These are phyloP conservation scores for Nannizziopsis arthrosporioides DNA, from an alignment of 2,329 filamentous ascomycete genomes.

Conservation along the genomic window DNA sequence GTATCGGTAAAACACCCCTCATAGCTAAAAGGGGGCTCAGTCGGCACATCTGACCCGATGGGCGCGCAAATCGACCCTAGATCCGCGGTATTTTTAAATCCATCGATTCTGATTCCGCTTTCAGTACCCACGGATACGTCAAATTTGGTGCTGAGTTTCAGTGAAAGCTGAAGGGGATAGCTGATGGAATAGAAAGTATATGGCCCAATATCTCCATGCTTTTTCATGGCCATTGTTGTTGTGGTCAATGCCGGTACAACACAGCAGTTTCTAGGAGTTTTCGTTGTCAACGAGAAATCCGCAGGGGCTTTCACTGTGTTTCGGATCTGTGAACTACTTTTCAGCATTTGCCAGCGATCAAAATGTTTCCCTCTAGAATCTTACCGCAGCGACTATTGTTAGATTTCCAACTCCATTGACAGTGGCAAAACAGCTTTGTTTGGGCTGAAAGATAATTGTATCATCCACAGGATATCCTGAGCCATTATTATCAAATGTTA, in stretches of 20 bases:
- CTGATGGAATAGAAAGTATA: constrained; percentile 11
- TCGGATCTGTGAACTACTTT: constrained; percentile 8
- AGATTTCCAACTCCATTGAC: constrained; percentile 3
- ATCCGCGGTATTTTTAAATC: constrained; percentile 10
- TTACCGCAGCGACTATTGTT: constrained; percentile 12
- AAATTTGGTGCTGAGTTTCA: constrained; percentile 8
- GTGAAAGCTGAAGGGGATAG: constrained; percentile 4
- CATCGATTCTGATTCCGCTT: constrained; percentile 1
- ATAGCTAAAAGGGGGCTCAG: constrained; percentile 2
- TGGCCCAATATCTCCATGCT: constrained; percentile 6
- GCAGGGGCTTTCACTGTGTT: not conserved
- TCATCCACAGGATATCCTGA: constrained; percentile 12
- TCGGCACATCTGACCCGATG: constrained; percentile 4
- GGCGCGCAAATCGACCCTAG: constrained; percentile 8
- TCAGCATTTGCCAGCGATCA: not conserved
- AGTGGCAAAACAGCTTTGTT: constrained; percentile 11
- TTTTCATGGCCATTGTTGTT: constrained; percentile 7
- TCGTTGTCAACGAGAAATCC: constrained; percentile 5
- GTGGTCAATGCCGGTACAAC: constrained; percentile 11
- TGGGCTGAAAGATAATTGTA: constrained; percentile 12
- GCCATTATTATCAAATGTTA: constrained; percentile 10
- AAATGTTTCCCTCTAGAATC: not conserved
- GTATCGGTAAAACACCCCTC: constrained; percentile 14
- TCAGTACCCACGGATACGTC: constrained; percentile 7
- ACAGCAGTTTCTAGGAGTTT: constrained; percentile 12